Percentiles rank a stretch among this genome's conserved stretches.
These are phyloP conservation scores for Phaffia rhodozyma DNA, from an alignment of 1,284 basidiomycete genomes.

Conservation along the genomic window DNA sequence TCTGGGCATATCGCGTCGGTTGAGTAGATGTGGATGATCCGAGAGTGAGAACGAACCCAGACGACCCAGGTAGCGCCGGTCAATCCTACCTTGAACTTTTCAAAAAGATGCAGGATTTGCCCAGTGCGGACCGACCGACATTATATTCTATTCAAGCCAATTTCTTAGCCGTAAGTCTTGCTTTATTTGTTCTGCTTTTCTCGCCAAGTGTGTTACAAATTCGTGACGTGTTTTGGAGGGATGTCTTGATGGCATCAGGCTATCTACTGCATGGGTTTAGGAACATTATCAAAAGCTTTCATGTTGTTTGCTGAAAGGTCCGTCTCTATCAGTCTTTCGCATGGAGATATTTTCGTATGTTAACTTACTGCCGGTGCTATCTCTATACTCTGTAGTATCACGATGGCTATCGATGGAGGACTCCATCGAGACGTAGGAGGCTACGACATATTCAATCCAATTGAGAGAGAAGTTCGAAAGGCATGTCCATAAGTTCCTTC, in stretches of 20 bases:
- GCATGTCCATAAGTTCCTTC: slow-evolving; percentile 20
- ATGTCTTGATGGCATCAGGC: slow-evolving; percentile 34
- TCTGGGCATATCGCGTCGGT: too few species aligned
- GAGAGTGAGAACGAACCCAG: slow-evolving; percentile 64
- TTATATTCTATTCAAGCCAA: slow-evolving; percentile 79
- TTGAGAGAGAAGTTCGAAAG: slow-evolving; percentile 76
- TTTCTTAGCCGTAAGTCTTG: slow-evolving; percentile 46
- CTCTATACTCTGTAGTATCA: slow-evolving; percentile 7
- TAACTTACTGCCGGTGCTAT: not conserved
- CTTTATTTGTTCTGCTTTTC: not conserved
- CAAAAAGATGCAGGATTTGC: slow-evolving; percentile 64
- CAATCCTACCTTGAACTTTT: slow-evolving; percentile 81
- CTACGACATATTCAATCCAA: slow-evolving; percentile 75
- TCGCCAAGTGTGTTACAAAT: not conserved
- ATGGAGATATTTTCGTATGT: not conserved
- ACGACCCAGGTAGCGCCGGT: slow-evolving; percentile 70
- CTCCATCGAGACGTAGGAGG: slow-evolving; percentile 71
- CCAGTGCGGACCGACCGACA: slow-evolving; percentile 73
- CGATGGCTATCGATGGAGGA: slow-evolving; percentile 56
- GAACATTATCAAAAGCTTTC: slow-evolving; percentile 73
- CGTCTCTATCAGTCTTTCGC: not conserved
- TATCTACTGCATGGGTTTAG: slow-evolving; percentile 74
- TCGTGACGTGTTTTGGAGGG: too few species aligned
- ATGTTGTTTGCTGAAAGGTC: slow-evolving; percentile 59
- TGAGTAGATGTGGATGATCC: slow-evolving; percentile 61